Conservation (phyloP, 2,329 filamentous ascomycete species). For the Teratosphaeria destructans region DNA sequence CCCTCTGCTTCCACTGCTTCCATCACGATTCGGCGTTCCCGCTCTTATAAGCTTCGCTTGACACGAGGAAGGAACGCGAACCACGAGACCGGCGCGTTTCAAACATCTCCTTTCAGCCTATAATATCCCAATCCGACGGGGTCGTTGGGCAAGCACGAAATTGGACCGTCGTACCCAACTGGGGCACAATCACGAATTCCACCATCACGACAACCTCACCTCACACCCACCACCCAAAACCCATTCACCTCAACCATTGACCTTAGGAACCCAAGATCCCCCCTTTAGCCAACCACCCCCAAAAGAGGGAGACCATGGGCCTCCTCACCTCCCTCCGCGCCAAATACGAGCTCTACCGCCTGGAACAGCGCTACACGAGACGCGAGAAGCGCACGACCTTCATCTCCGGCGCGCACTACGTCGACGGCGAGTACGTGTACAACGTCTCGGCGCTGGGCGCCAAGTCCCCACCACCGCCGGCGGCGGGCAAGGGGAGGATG, state of each 20-base stretch:
- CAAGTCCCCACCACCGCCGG: conserved; percentile 10
- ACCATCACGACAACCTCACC: no score
- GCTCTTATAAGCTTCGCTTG: background rate
- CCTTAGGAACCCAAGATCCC: background rate
- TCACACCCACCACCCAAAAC: background rate
- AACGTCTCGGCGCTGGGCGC: conserved; percentile 24
- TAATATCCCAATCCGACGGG: no score
- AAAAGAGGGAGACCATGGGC: conserved; percentile 35
- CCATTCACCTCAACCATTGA: background rate
- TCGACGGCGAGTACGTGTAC: conserved; percentile 93
- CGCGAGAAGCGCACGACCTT: conserved; percentile 85
- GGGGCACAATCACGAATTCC: no score
- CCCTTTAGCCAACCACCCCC: background rate
- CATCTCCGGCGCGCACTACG: conserved; percentile 78
- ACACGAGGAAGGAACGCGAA: background rate
- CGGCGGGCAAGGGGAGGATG: conserved; percentile 3
- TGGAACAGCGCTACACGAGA: conserved; percentile 90
- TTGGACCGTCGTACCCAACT: no score
- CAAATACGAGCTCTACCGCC: conserved; percentile 84
- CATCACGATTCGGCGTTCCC: background rate
- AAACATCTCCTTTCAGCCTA: background rate
- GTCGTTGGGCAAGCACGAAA: no score
- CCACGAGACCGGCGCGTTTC: no score
- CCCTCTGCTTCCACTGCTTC: background rate
- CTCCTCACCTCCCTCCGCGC: conserved; percentile 66